Evolutionary conservation across 169 alveolate genomes (phyloP), one percentile per base, ranked within the genome.

Genomic region (Sarcocystis neurona): DNA sequence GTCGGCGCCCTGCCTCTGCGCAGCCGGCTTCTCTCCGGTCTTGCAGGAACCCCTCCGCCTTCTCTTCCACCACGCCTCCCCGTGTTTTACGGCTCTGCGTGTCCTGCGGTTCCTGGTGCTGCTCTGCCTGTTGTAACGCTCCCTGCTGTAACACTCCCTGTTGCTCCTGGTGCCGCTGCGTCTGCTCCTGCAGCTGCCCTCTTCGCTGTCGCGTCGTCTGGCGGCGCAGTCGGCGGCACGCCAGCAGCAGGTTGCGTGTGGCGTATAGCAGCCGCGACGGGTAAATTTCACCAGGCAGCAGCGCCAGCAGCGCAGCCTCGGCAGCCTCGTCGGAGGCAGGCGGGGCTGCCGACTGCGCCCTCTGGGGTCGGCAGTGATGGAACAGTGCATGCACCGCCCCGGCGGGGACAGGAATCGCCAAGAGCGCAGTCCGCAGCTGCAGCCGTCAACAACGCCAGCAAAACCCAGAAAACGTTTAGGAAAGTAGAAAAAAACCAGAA

Each of bases 381-480:
- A 72, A 72, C 39, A 72, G 82, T 4, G 82, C 82, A 53, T 39
- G 82, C 20, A 72, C 53, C 27, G 82, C 82, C 4, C 41, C 43
- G 39, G 39, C n/a, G 12, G 58, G 53, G 56, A 72, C 32, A 2
- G 58, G 58, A 15, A 43, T 72, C 48, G 47, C 18, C 30, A 43
- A n/a, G 34, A 72, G 82, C 18, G 82, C 41, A 4, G 6, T 72
- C 56, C 27, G 41, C 82, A 72, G 82, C 82, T 72, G 75, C 75
- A 37, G 18, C 39, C 82, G 82, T 1, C 37, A 72, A 39, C 1
- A 2, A 39, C 23, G n/a, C 20, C 53, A 48, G 30, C 2, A 34
- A 0, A 18, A 37, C 75, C 10, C 75, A 30, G 27, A 63, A 37
- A 53, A 53, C 30, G 30, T 53, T 53, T 63, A 37, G 75, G n/a